Conservation (phyloP, 257 asterid species). For the Salvia miltiorrhiza region DNA sequence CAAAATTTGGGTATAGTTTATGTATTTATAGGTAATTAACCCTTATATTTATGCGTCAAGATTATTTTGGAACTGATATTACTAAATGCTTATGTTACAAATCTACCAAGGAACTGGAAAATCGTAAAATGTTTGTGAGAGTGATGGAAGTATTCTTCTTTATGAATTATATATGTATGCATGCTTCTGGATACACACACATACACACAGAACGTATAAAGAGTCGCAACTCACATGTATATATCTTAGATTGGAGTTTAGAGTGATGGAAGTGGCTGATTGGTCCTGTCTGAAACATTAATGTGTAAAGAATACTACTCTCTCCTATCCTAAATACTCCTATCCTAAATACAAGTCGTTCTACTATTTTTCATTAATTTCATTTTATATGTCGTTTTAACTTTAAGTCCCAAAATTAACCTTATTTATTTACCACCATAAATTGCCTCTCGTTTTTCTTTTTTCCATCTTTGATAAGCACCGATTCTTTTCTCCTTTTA, state of each 20-base stretch:
- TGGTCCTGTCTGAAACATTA: not conserved
- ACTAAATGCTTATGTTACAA: not conserved
- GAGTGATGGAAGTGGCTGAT: not conserved
- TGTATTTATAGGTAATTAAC: too few species aligned
- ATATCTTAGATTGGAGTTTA: not conserved
- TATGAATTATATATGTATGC: not conserved
- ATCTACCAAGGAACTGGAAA: not conserved
- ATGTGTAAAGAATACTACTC: not conserved
- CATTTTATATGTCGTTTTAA: too few species aligned
- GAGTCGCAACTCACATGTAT: not conserved
- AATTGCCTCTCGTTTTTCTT: too few species aligned
- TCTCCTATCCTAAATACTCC: too few species aligned
- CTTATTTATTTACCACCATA: too few species aligned
- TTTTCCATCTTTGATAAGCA: too few species aligned
- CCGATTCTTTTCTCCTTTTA: too few species aligned
- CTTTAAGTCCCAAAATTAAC: too few species aligned
- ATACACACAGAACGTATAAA: not conserved
- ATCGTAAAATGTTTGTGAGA: not conserved
- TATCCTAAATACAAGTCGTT: too few species aligned
- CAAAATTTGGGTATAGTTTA: too few species aligned
- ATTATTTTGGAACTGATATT: not conserved
- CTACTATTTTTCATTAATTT: too few species aligned
- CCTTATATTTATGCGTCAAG: not conserved
- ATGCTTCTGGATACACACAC: not conserved
- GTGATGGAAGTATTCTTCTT: not conserved